phyloP scores from a whole-genome alignment of 2,329 filamentous ascomycete genomes.

The Aureobasidium mangrovei region DNA sequence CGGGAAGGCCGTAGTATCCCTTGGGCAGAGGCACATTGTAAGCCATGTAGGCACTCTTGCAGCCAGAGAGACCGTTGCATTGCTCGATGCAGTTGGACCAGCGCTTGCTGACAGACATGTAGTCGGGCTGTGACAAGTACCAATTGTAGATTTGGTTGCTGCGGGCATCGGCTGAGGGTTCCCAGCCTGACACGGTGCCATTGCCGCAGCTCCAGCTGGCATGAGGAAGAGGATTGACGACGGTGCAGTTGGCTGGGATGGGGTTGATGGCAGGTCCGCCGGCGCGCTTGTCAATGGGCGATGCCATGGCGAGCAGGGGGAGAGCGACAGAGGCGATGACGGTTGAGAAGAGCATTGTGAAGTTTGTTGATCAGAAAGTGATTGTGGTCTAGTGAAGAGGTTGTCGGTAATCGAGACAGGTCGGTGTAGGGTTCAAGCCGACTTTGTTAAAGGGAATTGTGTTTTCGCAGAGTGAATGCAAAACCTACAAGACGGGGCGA shows the following conservation, averaged over 20 bases:
- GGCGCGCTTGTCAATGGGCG: constrained; percentile 21
- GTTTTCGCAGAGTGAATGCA: no score
- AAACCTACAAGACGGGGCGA: no score
- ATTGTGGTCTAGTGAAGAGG: not conserved
- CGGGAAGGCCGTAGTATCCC: constrained; percentile 26
- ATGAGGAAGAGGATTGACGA: constrained; percentile 25
- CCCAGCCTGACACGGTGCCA: constrained; percentile 19
- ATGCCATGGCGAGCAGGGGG: constrained; percentile 6
- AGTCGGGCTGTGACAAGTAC: constrained; percentile 25
- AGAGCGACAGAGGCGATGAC: constrained; percentile 2
- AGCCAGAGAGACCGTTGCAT: constrained; percentile 32
- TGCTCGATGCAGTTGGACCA: constrained; percentile 31
- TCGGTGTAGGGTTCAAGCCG: not conserved
- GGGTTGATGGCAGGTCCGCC: constrained; percentile 28
- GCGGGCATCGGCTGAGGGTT: constrained; percentile 21
- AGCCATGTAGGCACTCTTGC: constrained; percentile 30
- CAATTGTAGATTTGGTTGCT: constrained; percentile 26
- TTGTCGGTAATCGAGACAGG: not conserved
- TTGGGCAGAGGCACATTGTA: constrained; percentile 29
- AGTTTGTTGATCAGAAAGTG: not conserved
- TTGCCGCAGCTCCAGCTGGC: constrained; percentile 11
- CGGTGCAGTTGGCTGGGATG: constrained; percentile 29
- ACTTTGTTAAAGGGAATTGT: not conserved
- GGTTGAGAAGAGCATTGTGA: constrained; percentile 11
- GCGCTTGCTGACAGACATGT: constrained; percentile 13